Evolutionary conservation across 306 rosid genomes (phyloP).

Genomic region (Medicago lupulina): DNA sequence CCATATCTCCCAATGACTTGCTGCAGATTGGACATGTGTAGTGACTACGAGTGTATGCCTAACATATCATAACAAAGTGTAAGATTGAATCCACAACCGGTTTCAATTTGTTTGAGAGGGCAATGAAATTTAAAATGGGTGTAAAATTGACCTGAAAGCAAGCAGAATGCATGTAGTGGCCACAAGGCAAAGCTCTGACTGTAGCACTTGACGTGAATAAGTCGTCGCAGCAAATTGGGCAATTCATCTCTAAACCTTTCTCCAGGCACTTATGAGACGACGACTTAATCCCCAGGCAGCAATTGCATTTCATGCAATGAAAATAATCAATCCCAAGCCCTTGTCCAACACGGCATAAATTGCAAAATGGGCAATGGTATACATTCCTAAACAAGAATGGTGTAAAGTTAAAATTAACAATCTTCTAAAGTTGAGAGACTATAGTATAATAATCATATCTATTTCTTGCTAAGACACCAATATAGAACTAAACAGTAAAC

Average conservation of each 20-base stretch:
- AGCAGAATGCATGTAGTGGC: constrained; percentile 99
- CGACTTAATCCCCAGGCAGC: constrained; percentile 90
- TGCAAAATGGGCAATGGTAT: constrained; percentile 99
- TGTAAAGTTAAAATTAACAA: constrained; percentile 27
- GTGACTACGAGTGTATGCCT: constrained; percentile 98
- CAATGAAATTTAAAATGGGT: constrained; percentile 30
- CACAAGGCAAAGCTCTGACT: constrained; percentile 94
- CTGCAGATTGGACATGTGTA: constrained; percentile 97
- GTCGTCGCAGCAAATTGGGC: constrained; percentile 98
- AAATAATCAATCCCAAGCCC: constrained; percentile 97
- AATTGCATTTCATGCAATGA: constrained; percentile 99
- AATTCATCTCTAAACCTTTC: constrained; percentile 91
- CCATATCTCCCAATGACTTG: constrained; percentile 99
- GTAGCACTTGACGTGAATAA: constrained; percentile 93
- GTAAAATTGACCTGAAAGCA: constrained; percentile 86
- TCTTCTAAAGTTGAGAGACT: constrained; percentile 10
- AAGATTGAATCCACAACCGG: constrained; percentile 42
- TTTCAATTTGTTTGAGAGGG: background rate
- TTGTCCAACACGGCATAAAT: constrained; percentile 91
- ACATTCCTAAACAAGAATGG: constrained; percentile 65
- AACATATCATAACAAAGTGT: constrained; percentile 42
- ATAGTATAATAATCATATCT: constrained; percentile 31
- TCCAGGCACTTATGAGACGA: constrained; percentile 91
- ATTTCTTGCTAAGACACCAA: constrained; percentile 20
- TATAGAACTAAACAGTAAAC: constrained; percentile 28